Evolutionary conservation across 2,329 filamentous ascomycete genomes (phyloP), one percentile per base, ranked within the genome.

Genomic region (Ascochyta lentis): DNA sequence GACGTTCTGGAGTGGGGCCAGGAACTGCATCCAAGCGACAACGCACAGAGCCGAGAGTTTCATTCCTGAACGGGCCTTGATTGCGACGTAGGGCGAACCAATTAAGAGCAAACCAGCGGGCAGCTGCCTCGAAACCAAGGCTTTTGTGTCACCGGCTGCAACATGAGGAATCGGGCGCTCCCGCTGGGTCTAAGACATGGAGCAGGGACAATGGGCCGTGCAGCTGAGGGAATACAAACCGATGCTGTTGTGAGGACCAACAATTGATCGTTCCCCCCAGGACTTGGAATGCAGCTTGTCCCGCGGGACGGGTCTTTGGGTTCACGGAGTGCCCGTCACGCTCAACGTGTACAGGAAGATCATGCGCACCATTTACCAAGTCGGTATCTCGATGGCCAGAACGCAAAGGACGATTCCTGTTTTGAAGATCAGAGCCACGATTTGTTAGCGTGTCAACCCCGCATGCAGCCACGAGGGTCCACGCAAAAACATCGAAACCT

Each of bases 1-100:
- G 56, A 56, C 60, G 55, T 47, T 63, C 53, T 64, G 44, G 59
- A 62, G 57, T 62, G 65, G 63, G 63, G 46, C 57, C 61, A 57
- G 35, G 43, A 51, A 54, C 64, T 71, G 43, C 43, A 39, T 24
- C 22, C 68, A 65, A 67, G 58, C 55, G 69, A 70, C 71, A 74
- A 65, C 71, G 65, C 71, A 73, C 68, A 62, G 59, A 67, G 57
- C 63, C 68, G 61, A 71, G 63, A 49, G 44, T 39, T 62, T 33
- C 54, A 69, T 56, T 61, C 54, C 55, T 54, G 49, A 56, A 64
- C 37, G 42, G 58, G 59, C 50, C 58, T 54, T 51, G 50, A 52
- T 44, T 65, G 59, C 62, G 46, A 53, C 61, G 59, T 63, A 68
- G 50, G 54, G 37, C 41, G 54, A 48, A 45, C 66, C 66, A 69